These are phyloP conservation scores for Penicillium pancosmium DNA, from an alignment of 495 filamentous ascomycete genomes.

Conservation along the genomic window DNA sequence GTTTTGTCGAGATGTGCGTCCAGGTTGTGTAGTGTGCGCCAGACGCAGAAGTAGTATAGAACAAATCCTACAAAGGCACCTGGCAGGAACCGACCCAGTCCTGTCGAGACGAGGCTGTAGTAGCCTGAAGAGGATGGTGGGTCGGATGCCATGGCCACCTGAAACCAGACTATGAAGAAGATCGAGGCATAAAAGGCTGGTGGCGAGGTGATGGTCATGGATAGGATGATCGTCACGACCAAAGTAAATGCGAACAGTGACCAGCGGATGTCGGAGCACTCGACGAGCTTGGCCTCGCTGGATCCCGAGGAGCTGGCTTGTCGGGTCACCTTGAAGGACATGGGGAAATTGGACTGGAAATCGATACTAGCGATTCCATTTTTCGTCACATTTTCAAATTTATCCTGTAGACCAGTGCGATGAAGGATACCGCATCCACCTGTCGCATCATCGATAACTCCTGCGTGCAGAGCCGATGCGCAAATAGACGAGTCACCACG, in stretches of 20 bases:
- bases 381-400: constrained; percentile 52
- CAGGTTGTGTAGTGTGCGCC: constrained; percentile 53
- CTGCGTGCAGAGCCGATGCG: constrained; percentile 72
- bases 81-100: constrained; percentile 71
- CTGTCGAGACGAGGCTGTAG: constrained; percentile 61
- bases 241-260: constrained; percentile 65
- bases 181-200: constrained; percentile 64
- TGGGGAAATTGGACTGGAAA: constrained; percentile 72
- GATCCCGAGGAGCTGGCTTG: constrained; percentile 24
- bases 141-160: constrained; percentile 75
- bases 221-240: constrained; percentile 62
- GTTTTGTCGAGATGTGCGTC: constrained; percentile 74
- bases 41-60: constrained; percentile 64
- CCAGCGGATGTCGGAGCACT: constrained; percentile 71
- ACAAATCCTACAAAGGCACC: constrained; percentile 71
- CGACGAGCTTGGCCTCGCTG: constrained; percentile 16
- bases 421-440: constrained; percentile 76
- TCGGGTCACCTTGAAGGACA: constrained; percentile 62
- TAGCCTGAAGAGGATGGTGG: constrained; percentile 58
- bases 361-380: constrained; percentile 66
- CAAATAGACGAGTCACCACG: constrained; percentile 81
- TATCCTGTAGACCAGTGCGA: constrained; percentile 59
- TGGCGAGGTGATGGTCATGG: constrained; percentile 66
- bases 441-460: constrained; percentile 60
- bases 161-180: constrained; percentile 72